phyloP scores from a whole-genome alignment of 805 yeast genomes.

The Yarrowia sp. region DNA sequence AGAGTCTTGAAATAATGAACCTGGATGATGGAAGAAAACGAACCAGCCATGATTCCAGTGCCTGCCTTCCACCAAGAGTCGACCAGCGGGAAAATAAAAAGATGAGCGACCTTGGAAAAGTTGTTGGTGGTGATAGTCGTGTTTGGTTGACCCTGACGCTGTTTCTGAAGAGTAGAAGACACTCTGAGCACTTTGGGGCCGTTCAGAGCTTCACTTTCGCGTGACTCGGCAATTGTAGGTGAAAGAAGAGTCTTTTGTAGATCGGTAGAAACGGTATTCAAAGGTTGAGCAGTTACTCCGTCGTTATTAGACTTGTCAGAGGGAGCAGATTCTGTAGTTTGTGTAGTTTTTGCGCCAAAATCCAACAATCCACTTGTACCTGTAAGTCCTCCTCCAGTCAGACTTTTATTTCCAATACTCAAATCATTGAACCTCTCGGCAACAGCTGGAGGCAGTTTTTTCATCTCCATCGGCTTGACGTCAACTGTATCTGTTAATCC shows the following conservation, averaged over 20 bases:
- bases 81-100: constrained; percentile 54
- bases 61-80: constrained; percentile 47
- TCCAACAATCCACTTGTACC: constrained; percentile 11
- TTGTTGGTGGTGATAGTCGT: constrained; percentile 35
- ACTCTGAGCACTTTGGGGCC: constrained; percentile 36
- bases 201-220: constrained; percentile 29
- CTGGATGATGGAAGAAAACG: constrained; percentile 50
- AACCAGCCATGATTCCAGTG: constrained; percentile 48
- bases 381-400: not conserved
- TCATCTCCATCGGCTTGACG: constrained; percentile 38
- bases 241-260: constrained; percentile 33
- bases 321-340: not conserved
- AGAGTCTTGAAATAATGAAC: constrained; percentile 61
- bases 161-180: constrained; percentile 32
- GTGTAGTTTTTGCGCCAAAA: not conserved
- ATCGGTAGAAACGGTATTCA: constrained; percentile 26
- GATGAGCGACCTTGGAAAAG: constrained; percentile 46
- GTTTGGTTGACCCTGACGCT: constrained; percentile 22
- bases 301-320: not conserved
- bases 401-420: constrained; percentile 8
- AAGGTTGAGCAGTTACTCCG: not conserved
- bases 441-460: constrained; percentile 46
- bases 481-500: constrained; percentile 47
- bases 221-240: constrained; percentile 30
- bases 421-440: constrained; percentile 43